Evolutionary conservation across 495 filamentous ascomycete genomes (phyloP).

Genomic region (Tuber umbilicatum): DNA sequence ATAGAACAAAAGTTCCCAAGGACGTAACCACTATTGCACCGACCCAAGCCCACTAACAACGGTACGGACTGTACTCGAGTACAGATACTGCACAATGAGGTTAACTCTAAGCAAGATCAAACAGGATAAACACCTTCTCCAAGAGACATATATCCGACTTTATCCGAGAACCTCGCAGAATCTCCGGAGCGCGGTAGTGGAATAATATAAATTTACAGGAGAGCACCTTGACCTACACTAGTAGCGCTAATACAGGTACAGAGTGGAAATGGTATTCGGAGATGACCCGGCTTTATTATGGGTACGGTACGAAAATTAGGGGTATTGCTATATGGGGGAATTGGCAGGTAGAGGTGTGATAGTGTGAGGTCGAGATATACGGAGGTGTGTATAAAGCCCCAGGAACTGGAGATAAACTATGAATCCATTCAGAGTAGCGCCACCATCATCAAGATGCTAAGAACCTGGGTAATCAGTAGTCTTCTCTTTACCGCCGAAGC

Average conservation of each 20-base stretch:
- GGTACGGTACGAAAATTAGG: neutral
- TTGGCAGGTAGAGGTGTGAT: neutral
- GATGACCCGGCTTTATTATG: neutral
- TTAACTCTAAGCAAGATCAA: neutral
- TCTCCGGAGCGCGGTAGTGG: neutral
- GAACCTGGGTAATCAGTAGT: neutral
- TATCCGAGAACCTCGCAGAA: neutral
- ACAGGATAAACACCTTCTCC: neutral
- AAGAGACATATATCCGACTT: neutral
- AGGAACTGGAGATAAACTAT: neutral
- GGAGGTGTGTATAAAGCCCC: neutral
- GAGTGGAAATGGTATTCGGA: neutral
- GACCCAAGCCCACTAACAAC: no score
- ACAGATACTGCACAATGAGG: neutral
- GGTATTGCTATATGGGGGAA: neutral
- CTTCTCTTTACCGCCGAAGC: neutral
- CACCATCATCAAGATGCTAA: neutral
- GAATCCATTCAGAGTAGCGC: neutral
- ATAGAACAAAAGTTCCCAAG: no score
- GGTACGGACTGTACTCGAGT: no score
- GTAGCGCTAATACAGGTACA: neutral
- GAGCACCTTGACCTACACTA: no score
- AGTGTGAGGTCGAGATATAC: neutral
- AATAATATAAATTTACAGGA: neutral
- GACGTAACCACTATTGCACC: no score